Conservation (phyloP, 108 stramenopile genomes). For the Schizochytrium sp. region DNA sequence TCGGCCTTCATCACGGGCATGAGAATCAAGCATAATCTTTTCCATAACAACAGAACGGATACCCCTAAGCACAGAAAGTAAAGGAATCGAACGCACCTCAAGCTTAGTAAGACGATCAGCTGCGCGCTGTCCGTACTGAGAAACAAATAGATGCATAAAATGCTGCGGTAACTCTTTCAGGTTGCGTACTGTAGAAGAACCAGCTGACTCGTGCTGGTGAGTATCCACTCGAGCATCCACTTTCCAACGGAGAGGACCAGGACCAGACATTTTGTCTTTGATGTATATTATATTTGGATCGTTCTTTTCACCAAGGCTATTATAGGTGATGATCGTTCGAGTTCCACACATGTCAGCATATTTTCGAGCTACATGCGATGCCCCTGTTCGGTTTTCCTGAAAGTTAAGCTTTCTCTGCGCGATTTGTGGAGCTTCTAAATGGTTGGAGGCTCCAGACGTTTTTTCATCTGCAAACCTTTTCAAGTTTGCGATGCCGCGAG, state of each 20-base stretch:
- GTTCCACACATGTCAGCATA: slow-evolving; percentile 3
- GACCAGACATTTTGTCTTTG: not conserved
- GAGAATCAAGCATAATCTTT: not conserved
- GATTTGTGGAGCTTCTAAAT: too few relatives aligned
- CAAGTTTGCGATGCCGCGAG: not conserved
- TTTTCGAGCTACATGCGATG: not conserved
- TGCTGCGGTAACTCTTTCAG: not conserved
- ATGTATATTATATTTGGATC: not conserved
- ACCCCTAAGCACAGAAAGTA: not conserved
- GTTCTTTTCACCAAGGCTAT: not conserved
- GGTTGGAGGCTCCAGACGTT: not conserved
- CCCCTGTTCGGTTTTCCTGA: not conserved
- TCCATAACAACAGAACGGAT: not conserved
- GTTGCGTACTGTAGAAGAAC: not conserved
- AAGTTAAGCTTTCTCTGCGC: too few relatives aligned
- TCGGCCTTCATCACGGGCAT: not conserved
- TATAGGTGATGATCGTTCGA: not conserved
- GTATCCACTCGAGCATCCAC: not conserved
- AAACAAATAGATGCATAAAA: not conserved
- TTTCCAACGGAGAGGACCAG: not conserved
- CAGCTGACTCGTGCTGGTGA: not conserved
- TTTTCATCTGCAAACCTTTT: not conserved
- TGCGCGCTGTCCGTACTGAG: not conserved
- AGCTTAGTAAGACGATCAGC: not conserved
- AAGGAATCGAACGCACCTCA: not conserved